Conservation (phyloP, 2,329 filamentous ascomycete genomes). For the Nemania bipapillata region DNA sequence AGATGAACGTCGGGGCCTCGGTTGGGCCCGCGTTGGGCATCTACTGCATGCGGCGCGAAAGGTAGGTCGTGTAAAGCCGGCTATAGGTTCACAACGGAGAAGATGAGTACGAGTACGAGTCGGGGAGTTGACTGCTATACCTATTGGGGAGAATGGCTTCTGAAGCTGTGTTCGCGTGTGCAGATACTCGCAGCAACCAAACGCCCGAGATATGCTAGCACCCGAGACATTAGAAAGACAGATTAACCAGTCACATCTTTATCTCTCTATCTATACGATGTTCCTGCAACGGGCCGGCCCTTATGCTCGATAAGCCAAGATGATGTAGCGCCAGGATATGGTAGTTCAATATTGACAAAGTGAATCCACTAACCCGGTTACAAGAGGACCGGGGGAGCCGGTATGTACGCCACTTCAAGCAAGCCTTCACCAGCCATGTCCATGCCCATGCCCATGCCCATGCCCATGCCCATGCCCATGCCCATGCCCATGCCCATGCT, state of each 20-base stretch:
- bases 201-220: conserved; percentile 32
- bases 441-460: too few relatives aligned
- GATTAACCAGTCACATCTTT: conserved; percentile 18
- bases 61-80: conserved; percentile 19
- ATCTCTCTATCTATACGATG: neutral
- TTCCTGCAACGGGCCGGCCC: conserved; percentile 27
- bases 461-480: too few relatives aligned
- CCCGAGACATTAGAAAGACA: conserved; percentile 24
- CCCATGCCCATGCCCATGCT: too few relatives aligned
- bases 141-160: conserved; percentile 19
- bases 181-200: conserved; percentile 28
- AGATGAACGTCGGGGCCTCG: conserved; percentile 19
- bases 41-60: conserved; percentile 31
- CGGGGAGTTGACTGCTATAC: neutral
- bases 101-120: conserved; percentile 12
- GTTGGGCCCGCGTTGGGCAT: conserved; percentile 4
- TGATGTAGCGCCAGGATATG: conserved; percentile 11
- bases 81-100: conserved; percentile 6
- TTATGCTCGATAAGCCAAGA: conserved; percentile 12
- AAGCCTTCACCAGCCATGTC: too few relatives aligned
- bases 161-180: conserved; percentile 25
- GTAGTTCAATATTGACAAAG: conserved; percentile 7
- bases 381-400: neutral
- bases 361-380: conserved; percentile 24
- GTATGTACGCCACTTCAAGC: too few relatives aligned